Evolutionary conservation across 2,329 filamentous ascomycete species (phyloP).

Genomic region (Botrytis squamosa): DNA sequence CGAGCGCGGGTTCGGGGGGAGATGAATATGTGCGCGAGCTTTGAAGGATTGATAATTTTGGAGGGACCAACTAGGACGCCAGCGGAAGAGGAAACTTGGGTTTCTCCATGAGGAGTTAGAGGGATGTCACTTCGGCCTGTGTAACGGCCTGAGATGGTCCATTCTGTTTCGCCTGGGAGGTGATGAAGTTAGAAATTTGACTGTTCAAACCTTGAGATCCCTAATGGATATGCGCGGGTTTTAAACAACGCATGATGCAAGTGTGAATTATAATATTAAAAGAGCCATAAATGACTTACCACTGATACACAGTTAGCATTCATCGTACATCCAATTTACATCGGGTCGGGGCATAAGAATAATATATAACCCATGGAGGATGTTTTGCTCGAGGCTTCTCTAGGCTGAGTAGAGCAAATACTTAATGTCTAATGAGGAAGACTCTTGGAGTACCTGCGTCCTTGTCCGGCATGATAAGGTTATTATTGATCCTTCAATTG

Average conservation of each 20-base stretch:
- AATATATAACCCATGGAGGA: not conserved
- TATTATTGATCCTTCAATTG: not conserved
- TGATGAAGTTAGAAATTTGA: conserved; percentile 21
- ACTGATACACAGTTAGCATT: conserved; percentile 16
- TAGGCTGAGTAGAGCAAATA: not conserved
- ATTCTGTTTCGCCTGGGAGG: conserved; percentile 46
- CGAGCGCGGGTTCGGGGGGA: conserved; percentile 49
- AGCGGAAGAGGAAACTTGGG: conserved; percentile 46
- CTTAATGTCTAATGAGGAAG: conserved; percentile 44
- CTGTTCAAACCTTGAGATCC: not conserved
- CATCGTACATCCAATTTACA: not conserved
- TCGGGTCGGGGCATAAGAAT: not conserved
- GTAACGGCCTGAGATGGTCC: conserved; percentile 48
- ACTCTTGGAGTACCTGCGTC: conserved; percentile 42
- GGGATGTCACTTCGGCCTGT: conserved; percentile 46
- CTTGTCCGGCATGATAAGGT: conserved; percentile 39
- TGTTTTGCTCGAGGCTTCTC: not conserved
- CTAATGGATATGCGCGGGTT: too few relatives aligned
- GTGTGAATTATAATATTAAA: not conserved
- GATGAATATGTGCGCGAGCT: conserved; percentile 46
- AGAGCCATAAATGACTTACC: conserved; percentile 18
- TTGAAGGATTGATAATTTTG: conserved; percentile 49
- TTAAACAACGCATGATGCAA: not conserved
- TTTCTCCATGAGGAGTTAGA: conserved; percentile 42
- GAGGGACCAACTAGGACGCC: conserved; percentile 45